Evolutionary conservation across 176 grass and related monocot species (phyloP), one percentile per base, ranked within the genome.

Genomic region (Oryza meyeriana): DNA sequence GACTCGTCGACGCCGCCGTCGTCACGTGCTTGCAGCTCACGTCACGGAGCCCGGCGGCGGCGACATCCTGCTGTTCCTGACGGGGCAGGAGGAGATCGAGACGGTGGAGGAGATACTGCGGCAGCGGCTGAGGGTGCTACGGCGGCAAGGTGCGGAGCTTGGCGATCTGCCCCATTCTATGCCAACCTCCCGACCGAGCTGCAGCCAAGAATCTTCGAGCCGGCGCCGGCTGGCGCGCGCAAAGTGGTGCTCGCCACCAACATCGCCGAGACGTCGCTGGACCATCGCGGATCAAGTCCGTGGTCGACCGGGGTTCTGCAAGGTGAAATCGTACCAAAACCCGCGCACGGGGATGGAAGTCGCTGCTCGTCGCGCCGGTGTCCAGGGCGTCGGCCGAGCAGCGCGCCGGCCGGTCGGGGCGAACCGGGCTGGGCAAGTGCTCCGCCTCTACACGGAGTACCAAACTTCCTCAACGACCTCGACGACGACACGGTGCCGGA

Each of bases 21-120:
- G 39, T 26, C 9, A 92, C 92, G 81, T 92, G 31, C 75, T 94
- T 94, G 63, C 80, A 89, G 84, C 79, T 94, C 83, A 92, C 78
- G 76, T 87, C 48, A 81, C 14, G 16, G 47, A 94, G 81, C 61
- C 80, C 12, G 68, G 64, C n/a, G 83, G 88, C n/a, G 88, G 92
- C 7, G 85, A 88, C 76, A 94, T 94, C 33, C 86, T 91, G 62
- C 47, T 92, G 61, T 94, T 94, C 45, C 87, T 94, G 47, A 94
- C 89, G 6, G 89, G 89, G 12, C 84, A 92, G 57, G 87, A 94
- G 69, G 92, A 94, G 87, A 94, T 94, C 63, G 92, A 94, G 76
- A 84, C 78, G 52, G 87, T 88, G 61, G 85, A 88, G 18, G 77
- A 66, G 86, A 80, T 84, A 29, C 82, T 94, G 16, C 73, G 71